phyloP scores from a whole-genome alignment of 768 basidiomycete genomes.

The Boletus rubropictus region DNA sequence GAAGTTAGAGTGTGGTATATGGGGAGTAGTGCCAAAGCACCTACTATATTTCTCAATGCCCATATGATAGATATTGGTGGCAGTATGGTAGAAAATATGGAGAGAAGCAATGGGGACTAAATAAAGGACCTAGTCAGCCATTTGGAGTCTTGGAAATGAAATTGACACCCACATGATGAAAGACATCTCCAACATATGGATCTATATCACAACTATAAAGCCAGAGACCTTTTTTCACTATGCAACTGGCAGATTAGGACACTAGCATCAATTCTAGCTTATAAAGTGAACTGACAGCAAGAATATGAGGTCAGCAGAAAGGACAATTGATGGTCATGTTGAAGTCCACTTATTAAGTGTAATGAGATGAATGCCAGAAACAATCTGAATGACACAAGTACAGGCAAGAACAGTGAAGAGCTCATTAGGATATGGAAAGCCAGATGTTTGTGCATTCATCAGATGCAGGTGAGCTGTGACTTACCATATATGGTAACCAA shows the following conservation, averaged over 20 bases:
- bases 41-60: constrained; percentile 60
- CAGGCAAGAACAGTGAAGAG: constrained; percentile 28
- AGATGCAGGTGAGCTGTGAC: too few species aligned
- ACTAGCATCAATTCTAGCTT: constrained; percentile 1
- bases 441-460: too few species aligned
- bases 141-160: background rate
- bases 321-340: constrained; percentile 69
- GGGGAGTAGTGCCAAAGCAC: constrained; percentile 60
- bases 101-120: constrained; percentile 78
- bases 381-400: constrained; percentile 45
- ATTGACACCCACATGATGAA: constrained; percentile 65
- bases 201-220: constrained; percentile 71
- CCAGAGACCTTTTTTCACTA: constrained; percentile 89
- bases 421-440: too few species aligned
- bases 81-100: constrained; percentile 66
- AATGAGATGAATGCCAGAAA: constrained; percentile 48
- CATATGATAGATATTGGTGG: constrained; percentile 61
- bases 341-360: constrained; percentile 39
- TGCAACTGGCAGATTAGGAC: constrained; percentile 4
- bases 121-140: background rate
- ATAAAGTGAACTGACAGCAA: constrained; percentile 49
- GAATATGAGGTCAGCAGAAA: constrained; percentile 78
- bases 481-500: too few species aligned
- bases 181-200: constrained; percentile 82
- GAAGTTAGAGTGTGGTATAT: constrained; percentile 68